phyloP scores from a whole-genome alignment of 176 grass and related monocot genomes.

The Aegilops bicornis region DNA sequence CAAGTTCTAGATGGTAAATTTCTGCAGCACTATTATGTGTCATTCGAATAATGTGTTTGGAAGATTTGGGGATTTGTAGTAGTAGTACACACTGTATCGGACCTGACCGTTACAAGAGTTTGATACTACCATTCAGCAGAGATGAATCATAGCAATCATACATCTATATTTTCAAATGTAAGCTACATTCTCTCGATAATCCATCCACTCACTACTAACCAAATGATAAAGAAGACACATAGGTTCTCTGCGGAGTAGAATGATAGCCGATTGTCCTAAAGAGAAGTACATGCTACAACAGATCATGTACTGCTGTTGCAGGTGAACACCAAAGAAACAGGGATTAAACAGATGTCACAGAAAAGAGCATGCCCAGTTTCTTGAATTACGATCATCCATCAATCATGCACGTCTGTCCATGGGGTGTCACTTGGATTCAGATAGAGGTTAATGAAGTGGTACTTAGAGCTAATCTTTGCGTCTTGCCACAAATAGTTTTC shows the following conservation, averaged over 20 bases:
- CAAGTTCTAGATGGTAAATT: no score
- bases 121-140: not conserved
- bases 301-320: no score
- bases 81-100: no score
- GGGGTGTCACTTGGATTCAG: not conserved
- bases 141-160: not conserved
- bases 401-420: not conserved
- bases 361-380: not conserved
- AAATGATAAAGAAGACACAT: no score
- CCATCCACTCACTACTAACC: not conserved
- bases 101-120: no score
- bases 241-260: no score
- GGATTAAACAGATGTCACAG: not conserved
- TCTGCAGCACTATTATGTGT: no score
- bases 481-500: slow-evolving; percentile 77
- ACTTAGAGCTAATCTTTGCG: slow-evolving; percentile 41
- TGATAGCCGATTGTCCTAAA: no score
- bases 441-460: not conserved
- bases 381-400: no score
- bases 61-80: no score
- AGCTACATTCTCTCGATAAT: not conserved
- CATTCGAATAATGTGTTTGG: no score
- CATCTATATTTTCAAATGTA: not conserved
- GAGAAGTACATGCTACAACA: no score
- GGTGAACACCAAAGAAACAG: not conserved